A percentile compares a stretch with the other conserved stretches of the same genome.
These are phyloP conservation scores for Paraurostyla sp. DNA, from an alignment of 73 alveolate species.

Conservation along the genomic window DNA sequence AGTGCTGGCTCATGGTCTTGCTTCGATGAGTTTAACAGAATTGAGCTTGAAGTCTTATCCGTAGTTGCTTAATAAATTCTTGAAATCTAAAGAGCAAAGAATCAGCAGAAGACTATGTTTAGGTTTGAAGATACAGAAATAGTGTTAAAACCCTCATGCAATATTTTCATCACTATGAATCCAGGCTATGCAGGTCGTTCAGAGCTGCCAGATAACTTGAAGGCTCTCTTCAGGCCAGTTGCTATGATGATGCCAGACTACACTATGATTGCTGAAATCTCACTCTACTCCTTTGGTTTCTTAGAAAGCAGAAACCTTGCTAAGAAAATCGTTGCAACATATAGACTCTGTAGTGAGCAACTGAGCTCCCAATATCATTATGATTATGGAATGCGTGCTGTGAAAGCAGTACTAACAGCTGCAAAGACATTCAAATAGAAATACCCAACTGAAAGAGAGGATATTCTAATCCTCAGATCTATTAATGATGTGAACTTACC, in stretches of 20 bases:
- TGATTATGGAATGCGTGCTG: slow-evolving; percentile 97
- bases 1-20: slow-evolving; percentile 98
- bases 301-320: slow-evolving; percentile 85
- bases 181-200: slow-evolving; percentile 99
- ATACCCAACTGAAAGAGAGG: slow-evolving; percentile 84
- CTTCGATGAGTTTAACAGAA: slow-evolving; percentile 98
- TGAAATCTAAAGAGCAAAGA: slow-evolving; percentile 89
- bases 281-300: slow-evolving; percentile 92
- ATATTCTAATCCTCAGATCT: slow-evolving; percentile 78
- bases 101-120: slow-evolving; percentile 80
- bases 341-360: slow-evolving; percentile 85
- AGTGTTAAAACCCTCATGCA: slow-evolving; percentile 87
- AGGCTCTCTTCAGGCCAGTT: slow-evolving; percentile 93
- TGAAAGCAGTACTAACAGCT: slow-evolving; percentile 87
- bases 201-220: slow-evolving; percentile 94
- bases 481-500: slow-evolving; percentile 96
- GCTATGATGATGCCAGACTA: slow-evolving; percentile 99
- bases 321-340: slow-evolving; percentile 88
- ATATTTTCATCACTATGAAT: slow-evolving; percentile 98
- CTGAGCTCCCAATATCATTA: slow-evolving; percentile 87
- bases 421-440: slow-evolving; percentile 80
- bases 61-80: slow-evolving; percentile 95
- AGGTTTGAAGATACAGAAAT: slow-evolving; percentile 92
- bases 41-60: slow-evolving; percentile 96
- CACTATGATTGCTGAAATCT: slow-evolving; percentile 96